phyloP scores from a whole-genome alignment of 768 basidiomycete species.

The Lactarius psammicola region DNA sequence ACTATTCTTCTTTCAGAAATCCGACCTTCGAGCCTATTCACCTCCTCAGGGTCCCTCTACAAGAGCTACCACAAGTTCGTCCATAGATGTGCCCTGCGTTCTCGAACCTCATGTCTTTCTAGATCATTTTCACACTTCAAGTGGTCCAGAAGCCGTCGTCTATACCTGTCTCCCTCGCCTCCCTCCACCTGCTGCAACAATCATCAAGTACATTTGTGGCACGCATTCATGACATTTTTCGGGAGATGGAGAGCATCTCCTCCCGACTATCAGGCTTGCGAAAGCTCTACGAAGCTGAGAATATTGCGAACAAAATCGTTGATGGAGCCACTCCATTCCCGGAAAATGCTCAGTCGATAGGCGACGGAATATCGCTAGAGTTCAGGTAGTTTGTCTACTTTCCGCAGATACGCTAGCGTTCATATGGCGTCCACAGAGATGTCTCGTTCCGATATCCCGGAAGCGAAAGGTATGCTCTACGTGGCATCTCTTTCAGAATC shows the following conservation, averaged over 20 bases:
- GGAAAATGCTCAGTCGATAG: slow-evolving; percentile 18
- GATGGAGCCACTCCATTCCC: slow-evolving; percentile 51
- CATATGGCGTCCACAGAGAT: slow-evolving; percentile 42
- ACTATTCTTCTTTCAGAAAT: not conserved
- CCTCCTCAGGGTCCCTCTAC: slow-evolving; percentile 10
- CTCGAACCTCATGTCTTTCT: not conserved
- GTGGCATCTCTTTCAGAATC: slow-evolving; percentile 69
- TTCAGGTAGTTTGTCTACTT: slow-evolving; percentile 47
- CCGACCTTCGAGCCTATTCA: not conserved
- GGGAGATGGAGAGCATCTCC: slow-evolving; percentile 55
- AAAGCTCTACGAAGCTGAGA: slow-evolving; percentile 59
- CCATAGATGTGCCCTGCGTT: not conserved
- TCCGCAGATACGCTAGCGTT: slow-evolving; percentile 30
- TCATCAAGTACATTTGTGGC: slow-evolving; percentile 51
- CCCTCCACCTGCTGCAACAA: slow-evolving; percentile 53
- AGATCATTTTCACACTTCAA: slow-evolving; percentile 30
- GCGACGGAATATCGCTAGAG: slow-evolving; percentile 49
- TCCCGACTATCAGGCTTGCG: slow-evolving; percentile 54
- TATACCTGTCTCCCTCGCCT: slow-evolving; percentile 26
- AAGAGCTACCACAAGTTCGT: slow-evolving; percentile 27
- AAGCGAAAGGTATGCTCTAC: slow-evolving; percentile 51
- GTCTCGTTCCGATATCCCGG: slow-evolving; percentile 72
- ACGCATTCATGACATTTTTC: slow-evolving; percentile 48
- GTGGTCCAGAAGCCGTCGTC: slow-evolving; percentile 28
- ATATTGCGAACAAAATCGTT: slow-evolving; percentile 57